Evolutionary conservation across 371 early-diverging fungal genomes (phyloP).

Genomic region (Mucor indicus): DNA sequence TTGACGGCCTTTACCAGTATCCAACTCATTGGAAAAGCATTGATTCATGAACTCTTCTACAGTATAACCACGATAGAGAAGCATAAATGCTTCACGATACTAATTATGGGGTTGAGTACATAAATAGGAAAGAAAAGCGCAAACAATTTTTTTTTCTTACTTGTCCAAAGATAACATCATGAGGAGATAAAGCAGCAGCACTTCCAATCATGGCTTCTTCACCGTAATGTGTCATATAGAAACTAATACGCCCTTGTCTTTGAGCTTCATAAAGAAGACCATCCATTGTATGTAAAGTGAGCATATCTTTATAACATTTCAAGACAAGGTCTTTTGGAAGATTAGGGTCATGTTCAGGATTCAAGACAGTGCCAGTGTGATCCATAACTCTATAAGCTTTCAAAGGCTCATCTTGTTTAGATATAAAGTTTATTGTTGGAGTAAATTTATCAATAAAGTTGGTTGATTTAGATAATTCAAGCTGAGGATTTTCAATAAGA

Average conservation of each 20-base stretch:
- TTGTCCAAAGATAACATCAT: slow-evolving; percentile 92
- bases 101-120: slow-evolving; percentile 17
- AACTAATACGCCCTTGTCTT: slow-evolving; percentile 95
- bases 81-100: slow-evolving; percentile 95
- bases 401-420: slow-evolving; percentile 52
- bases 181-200: slow-evolving; percentile 81
- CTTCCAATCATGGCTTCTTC: slow-evolving; percentile 95
- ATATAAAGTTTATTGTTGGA: too few relatives aligned
- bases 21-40: slow-evolving; percentile 88
- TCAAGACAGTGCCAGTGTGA: slow-evolving; percentile 75
- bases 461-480: too few relatives aligned
- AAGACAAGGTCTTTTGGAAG: slow-evolving; percentile 71
- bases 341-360: slow-evolving; percentile 72
- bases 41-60: slow-evolving; percentile 94
- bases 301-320: slow-evolving; percentile 88
- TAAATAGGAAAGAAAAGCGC: too few relatives aligned
- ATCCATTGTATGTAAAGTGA: slow-evolving; percentile 89
- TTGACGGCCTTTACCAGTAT: slow-evolving; percentile 94
- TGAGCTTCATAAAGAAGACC: slow-evolving; percentile 96
- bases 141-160: too few relatives aligned
- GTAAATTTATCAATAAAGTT: too few relatives aligned
- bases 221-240: slow-evolving; percentile 98
- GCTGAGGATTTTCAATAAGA: too few relatives aligned
- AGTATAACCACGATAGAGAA: slow-evolving; percentile 92
- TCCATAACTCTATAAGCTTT: slow-evolving; percentile 95